phyloP scores from a whole-genome alignment of 2,329 filamentous ascomycete species.

The Aspergillus fructus region DNA sequence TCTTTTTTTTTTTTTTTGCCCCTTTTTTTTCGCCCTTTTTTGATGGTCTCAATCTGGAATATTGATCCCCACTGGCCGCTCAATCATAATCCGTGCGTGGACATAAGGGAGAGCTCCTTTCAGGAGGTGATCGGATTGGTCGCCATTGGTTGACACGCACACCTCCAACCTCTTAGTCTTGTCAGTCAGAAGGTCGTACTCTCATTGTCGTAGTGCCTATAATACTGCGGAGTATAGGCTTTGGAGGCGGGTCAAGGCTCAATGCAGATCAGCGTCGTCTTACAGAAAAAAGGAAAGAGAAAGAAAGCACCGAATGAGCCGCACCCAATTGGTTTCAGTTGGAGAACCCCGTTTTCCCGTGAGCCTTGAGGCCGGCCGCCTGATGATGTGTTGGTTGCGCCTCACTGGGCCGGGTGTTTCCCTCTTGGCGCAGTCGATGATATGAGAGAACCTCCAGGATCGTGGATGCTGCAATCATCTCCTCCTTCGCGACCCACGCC shows the following conservation, averaged over 20 bases:
- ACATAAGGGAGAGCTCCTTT: constrained; percentile 2
- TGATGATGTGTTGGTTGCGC: constrained; percentile 13
- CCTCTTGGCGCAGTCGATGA: constrained; percentile 13
- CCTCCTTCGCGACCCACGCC: background rate
- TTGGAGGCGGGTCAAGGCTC: constrained; percentile 6
- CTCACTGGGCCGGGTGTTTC: constrained; percentile 15
- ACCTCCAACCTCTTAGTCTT: background rate
- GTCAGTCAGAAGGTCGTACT: constrained; percentile 1
- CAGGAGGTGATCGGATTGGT: background rate
- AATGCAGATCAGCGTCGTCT: background rate
- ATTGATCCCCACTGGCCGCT: background rate
- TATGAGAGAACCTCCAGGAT: background rate
- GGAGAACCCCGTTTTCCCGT: background rate
- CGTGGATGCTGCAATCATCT: background rate
- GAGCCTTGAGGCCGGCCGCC: background rate
- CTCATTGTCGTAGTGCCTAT: background rate
- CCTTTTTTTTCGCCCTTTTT: background rate
- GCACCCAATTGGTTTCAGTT: constrained; percentile 21
- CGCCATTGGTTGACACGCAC: background rate
- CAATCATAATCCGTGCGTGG: constrained; percentile 5
- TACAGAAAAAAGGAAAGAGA: constrained; percentile 6
- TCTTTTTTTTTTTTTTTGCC: too few relatives aligned
- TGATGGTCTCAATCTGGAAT: background rate
- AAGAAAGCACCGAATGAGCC: constrained; percentile 20
- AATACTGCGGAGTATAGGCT: constrained; percentile 3